phyloP scores from a whole-genome alignment of 305 asterid genomes.

The Solanum chacoense region DNA sequence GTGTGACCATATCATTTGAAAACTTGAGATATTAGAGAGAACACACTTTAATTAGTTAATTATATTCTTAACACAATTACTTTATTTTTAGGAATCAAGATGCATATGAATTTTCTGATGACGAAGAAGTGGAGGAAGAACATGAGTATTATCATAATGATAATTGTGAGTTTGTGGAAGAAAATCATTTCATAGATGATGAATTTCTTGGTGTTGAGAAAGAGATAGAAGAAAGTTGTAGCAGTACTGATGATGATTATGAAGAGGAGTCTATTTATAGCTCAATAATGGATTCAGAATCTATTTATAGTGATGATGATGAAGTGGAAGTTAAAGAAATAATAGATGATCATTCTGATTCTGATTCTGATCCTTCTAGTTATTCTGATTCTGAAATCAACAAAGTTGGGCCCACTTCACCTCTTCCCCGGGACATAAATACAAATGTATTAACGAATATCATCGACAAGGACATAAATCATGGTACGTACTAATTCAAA shows the following conservation, averaged over 20 bases:
- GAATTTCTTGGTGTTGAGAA: not conserved
- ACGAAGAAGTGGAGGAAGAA: slow-evolving; percentile 14
- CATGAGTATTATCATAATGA: not conserved
- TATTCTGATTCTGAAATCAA: slow-evolving; percentile 21
- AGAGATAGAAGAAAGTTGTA: slow-evolving; percentile 9
- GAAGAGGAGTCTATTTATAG: slow-evolving; percentile 28
- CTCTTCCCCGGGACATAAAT: not conserved
- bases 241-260: slow-evolving; percentile 10
- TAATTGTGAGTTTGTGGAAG: slow-evolving; percentile 8
- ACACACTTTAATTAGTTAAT: not conserved
- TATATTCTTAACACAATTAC: not conserved
- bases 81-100: slow-evolving; percentile 43
- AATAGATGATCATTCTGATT: slow-evolving; percentile 14
- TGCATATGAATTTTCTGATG: slow-evolving; percentile 51
- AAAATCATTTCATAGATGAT: slow-evolving; percentile 9
- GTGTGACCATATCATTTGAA: not conserved
- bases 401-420: slow-evolving; percentile 27
- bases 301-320: not conserved
- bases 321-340: slow-evolving; percentile 26
- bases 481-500: not conserved
- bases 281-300: slow-evolving; percentile 38
- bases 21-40: not conserved
- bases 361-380: slow-evolving; percentile 26
- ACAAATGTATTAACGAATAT: not conserved
- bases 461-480: not conserved